A percentile compares a stretch with the other conserved stretches of the same genome.
Evolutionary conservation across 2,329 filamentous ascomycete genomes (phyloP).

Genomic region (Fusarium sororula): DNA sequence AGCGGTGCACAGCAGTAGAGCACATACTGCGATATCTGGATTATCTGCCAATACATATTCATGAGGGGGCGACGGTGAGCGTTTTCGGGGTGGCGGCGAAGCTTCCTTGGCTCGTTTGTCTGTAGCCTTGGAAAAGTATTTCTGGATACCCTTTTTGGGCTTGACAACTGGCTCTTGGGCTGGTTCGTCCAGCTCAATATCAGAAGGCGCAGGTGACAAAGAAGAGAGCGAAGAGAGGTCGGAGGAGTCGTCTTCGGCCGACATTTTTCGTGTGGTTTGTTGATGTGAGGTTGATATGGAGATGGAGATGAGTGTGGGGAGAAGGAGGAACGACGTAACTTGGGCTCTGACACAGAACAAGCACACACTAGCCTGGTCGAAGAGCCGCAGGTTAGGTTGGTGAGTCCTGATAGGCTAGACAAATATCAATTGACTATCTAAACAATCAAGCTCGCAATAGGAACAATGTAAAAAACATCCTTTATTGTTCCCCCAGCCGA

Average conservation of each 20-base stretch:
- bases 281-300: slow-evolving; percentile 40
- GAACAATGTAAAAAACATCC: slow-evolving; percentile 20
- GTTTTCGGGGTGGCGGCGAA: slow-evolving; percentile 76
- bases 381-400: slow-evolving; percentile 47
- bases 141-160: slow-evolving; percentile 67
- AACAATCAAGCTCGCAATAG: slow-evolving; percentile 14
- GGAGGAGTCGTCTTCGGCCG: slow-evolving; percentile 69
- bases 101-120: slow-evolving; percentile 63
- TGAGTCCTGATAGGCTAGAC: slow-evolving; percentile 45
- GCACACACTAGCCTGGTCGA: slow-evolving; percentile 45
- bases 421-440: slow-evolving; percentile 38
- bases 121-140: slow-evolving; percentile 71
- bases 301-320: slow-evolving; percentile 45
- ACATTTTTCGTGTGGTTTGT: slow-evolving; percentile 55
- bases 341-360: slow-evolving; percentile 40
- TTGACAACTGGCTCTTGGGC: slow-evolving; percentile 52
- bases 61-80: slow-evolving; percentile 87
- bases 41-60: slow-evolving; percentile 92
- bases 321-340: slow-evolving; percentile 45
- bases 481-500: slow-evolving; percentile 1
- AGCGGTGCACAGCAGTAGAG: background rate
- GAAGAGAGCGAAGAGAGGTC: slow-evolving; percentile 69
- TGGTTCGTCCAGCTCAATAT: slow-evolving; percentile 61
- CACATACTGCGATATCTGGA: slow-evolving; percentile 87
- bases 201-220: slow-evolving; percentile 55